phyloP scores from a whole-genome alignment of 371 early-diverging fungal species.

The Fennellomyces sp. region DNA sequence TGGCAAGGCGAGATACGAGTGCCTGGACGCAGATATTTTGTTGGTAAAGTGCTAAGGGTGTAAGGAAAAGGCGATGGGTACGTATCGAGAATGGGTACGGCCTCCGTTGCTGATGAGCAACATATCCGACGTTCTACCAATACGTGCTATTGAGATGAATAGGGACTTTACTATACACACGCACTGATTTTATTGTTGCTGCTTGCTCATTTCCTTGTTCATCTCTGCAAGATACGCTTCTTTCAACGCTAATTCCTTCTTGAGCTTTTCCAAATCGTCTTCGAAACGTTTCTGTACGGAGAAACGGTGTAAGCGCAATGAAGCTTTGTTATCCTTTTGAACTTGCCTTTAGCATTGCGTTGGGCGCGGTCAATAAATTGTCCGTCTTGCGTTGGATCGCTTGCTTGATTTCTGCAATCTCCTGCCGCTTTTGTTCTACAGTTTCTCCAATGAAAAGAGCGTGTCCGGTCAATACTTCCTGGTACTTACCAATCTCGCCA shows the following conservation, averaged over 20 bases:
- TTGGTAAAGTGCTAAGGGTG: too few species aligned
- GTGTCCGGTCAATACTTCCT: too few species aligned
- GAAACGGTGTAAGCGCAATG: background rate
- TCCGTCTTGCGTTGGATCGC: conserved; percentile 47
- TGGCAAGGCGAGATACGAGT: too few species aligned
- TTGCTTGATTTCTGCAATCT: conserved; percentile 50
- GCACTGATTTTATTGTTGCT: background rate
- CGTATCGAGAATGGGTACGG: too few species aligned
- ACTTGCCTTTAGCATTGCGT: conserved; percentile 51
- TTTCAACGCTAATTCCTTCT: conserved; percentile 42
- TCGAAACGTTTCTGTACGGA: conserved; percentile 48
- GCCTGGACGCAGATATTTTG: too few species aligned
- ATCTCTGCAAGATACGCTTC: conserved; percentile 51
- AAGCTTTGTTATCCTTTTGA: background rate
- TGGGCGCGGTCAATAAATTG: conserved; percentile 47
- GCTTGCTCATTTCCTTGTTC: conserved; percentile 21
- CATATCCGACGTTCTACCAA: too few species aligned
- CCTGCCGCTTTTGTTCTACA: conserved; percentile 56
- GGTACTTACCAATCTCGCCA: conserved; percentile 41
- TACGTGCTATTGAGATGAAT: too few species aligned
- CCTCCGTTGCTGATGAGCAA: too few species aligned
- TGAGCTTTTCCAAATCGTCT: conserved; percentile 40
- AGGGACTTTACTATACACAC: too few species aligned
- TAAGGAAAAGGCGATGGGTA: too few species aligned
- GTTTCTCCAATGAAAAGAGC: background rate